A percentile compares a stretch with the other conserved stretches of the same genome.
phyloP scores from a whole-genome alignment of 2,329 filamentous ascomycete genomes.

The Massarina eburnea region DNA sequence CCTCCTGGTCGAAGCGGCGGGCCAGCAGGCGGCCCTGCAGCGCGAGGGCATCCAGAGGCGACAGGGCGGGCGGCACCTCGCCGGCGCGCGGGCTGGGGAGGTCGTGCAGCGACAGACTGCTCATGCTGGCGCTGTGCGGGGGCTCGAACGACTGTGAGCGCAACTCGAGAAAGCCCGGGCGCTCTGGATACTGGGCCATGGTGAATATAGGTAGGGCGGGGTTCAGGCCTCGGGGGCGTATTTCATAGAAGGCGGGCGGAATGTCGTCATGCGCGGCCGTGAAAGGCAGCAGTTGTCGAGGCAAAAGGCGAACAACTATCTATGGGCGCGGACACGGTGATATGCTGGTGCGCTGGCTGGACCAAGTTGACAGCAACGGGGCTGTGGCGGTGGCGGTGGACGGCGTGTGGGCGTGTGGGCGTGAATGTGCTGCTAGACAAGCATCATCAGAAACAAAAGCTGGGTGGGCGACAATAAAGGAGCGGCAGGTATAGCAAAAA shows the following conservation, averaged over 20 bases:
- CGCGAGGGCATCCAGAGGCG: slow-evolving; percentile 92
- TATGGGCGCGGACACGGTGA: no score
- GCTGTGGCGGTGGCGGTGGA: slow-evolving; percentile 6
- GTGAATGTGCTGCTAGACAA: slow-evolving; percentile 8
- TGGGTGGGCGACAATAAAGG: slow-evolving; percentile 29
- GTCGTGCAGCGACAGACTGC: slow-evolving; percentile 38
- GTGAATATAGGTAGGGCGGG: slow-evolving; percentile 16
- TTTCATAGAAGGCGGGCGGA: slow-evolving; percentile 22
- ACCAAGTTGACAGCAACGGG: no score
- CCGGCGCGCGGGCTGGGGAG: slow-evolving; percentile 54
- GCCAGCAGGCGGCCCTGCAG: slow-evolving; percentile 86
- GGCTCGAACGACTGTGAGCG: slow-evolving; percentile 37
- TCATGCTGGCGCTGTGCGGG: slow-evolving; percentile 32
- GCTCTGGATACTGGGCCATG: slow-evolving; percentile 34
- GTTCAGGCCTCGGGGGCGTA: slow-evolving; percentile 8
- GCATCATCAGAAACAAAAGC: not conserved
- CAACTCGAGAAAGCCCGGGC: slow-evolving; percentile 36
- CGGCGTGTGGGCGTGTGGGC: slow-evolving; percentile 6
- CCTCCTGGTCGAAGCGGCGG: slow-evolving; percentile 78
- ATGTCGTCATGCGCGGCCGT: slow-evolving; percentile 36
- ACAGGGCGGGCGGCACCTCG: slow-evolving; percentile 80
- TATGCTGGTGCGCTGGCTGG: no score
- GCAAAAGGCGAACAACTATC: slow-evolving; percentile 28
- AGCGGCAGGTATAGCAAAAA: slow-evolving; percentile 22
- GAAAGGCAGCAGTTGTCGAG: slow-evolving; percentile 21